A percentile compares a stretch with the other conserved stretches of the same genome.
These are phyloP conservation scores for Capronia epimyces DNA, from an alignment of 2,329 filamentous ascomycete species.

Conservation along the genomic window DNA sequence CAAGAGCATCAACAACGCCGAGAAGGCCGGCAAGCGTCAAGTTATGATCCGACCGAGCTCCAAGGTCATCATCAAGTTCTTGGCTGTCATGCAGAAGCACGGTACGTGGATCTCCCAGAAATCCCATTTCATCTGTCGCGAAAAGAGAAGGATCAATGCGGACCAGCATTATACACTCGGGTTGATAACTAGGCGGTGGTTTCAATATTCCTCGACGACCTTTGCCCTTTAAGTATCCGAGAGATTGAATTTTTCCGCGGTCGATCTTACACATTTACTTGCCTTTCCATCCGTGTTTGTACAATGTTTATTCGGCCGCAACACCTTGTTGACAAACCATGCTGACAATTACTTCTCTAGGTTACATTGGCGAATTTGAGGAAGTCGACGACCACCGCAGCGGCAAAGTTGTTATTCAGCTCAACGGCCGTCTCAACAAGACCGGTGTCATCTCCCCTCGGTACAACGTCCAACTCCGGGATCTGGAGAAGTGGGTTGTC, in stretches of 20 bases:
- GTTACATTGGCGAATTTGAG: constrained; percentile 99
- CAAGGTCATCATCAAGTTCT: constrained; percentile 99
- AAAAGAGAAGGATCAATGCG: constrained; percentile 21
- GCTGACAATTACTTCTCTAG: constrained; percentile 56
- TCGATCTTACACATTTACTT: constrained; percentile 89
- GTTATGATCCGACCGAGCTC: constrained; percentile 95
- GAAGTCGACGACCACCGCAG: constrained; percentile 99
- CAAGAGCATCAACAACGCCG: constrained; percentile 99
- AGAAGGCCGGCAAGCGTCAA: constrained; percentile 99
- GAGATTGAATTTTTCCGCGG: constrained; percentile 70
- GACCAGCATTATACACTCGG: constrained; percentile 51
- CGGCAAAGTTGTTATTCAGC: constrained; percentile 99
- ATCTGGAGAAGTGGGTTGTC: constrained; percentile 99
- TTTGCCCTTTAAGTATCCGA: constrained; percentile 99
- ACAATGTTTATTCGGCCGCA: constrained; percentile 89
- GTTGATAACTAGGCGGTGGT: constrained; percentile 99
- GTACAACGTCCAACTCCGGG: constrained; percentile 97
- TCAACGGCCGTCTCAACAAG: constrained; percentile 99
- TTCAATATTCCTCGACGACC: constrained; percentile 70
- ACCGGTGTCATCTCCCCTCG: constrained; percentile 98
- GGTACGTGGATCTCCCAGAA: constrained; percentile 59
- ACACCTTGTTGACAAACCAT: constrained; percentile 52
- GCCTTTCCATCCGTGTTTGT: constrained; percentile 58
- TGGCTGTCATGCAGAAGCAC: constrained; percentile 98
- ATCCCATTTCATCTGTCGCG: not conserved